Base-by-base conservation (phyloP, 2,329 filamentous ascomycete genomes). In the Scedosporium boydii region DNA sequence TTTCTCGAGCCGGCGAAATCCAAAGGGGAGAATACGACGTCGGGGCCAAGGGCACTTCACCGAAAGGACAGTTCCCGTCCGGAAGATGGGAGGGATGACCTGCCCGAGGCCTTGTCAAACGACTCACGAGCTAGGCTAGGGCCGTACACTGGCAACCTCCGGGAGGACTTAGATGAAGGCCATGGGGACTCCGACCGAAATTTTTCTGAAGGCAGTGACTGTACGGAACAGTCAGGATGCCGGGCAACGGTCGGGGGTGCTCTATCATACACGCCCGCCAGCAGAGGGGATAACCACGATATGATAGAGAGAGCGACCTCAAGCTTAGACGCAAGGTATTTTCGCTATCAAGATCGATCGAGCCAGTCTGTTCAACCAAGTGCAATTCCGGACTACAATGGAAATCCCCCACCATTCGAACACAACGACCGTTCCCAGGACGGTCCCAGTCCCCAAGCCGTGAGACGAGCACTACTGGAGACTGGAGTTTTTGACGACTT, bases 1-100 rank as follows among this genome's bases (percentile, higher is more conserved):
- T 79, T 82, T 64, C 70, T 80, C 23, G 72, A 71, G 58, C 65
- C 70, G 3, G 63, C 67, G 42, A 59, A 69, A 64, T 41, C 63
- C 63, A 38, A 61, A 66, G 38, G n/a, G 27, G 21, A n/a, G 4
- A 23, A 34, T 21, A 16, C 26, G 23, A 55, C 2, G 10, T 55
- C 51, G 12, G 16, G 27, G 27, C 16, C 5, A 38, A 21, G 55
- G 34, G 34, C 12, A 12, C 6, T 38, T 38, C 34, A 18, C 55
- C 14, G 55, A 56, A 56, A 56, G 16, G 44, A 48, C 51, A 23
- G 51, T 7, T 55, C 23, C 18, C 16, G 44, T 23, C 16, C 16
- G 16, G 34, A 38, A 38, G 34, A 38, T 38, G 34, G 10, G 34
- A 38, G 34, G 34, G 34, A 38, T 48, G 44, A 48, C 44, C n/a